Conservation (phyloP, 495 filamentous ascomycete species). For the Corynascus novoguineensis region DNA sequence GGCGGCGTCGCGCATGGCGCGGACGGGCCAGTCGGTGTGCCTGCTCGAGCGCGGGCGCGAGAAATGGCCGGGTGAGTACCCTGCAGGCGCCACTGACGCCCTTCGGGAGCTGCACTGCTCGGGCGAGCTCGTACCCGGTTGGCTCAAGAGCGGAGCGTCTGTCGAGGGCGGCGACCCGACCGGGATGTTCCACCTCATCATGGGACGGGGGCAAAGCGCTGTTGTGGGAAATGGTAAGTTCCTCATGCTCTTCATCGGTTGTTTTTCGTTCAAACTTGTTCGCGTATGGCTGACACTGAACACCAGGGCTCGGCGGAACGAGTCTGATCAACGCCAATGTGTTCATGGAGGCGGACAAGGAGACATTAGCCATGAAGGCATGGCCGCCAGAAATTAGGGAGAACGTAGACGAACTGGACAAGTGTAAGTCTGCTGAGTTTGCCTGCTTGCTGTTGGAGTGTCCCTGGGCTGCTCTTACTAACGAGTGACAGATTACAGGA, state of each 20-base stretch:
- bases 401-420: conserved; percentile 38
- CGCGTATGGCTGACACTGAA: neutral
- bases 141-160: conserved; percentile 32
- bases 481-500: conserved; percentile 46
- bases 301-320: conserved; percentile 56
- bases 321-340: conserved; percentile 65
- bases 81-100: conserved; percentile 41
- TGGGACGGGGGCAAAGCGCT: conserved; percentile 61
- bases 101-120: conserved; percentile 47
- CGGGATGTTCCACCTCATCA: conserved; percentile 57
- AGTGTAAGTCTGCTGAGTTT: conserved; percentile 41
- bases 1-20: conserved; percentile 59
- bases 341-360: conserved; percentile 55
- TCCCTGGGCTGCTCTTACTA: neutral
- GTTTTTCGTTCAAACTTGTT: too few species aligned
- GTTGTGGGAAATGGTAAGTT: conserved; percentile 57
- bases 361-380: conserved; percentile 46
- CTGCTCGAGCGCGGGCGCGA: conserved; percentile 59
- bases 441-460: neutral
- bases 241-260: too few species aligned
- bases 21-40: conserved; percentile 55
- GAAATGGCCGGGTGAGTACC: conserved; percentile 62
- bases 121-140: conserved; percentile 45
- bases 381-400: conserved; percentile 58
- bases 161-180: conserved; percentile 51